These are phyloP conservation scores for Entelexis sorbosivorans DNA, from an alignment of 1,139 yeast genomes.

Conservation along the genomic window DNA sequence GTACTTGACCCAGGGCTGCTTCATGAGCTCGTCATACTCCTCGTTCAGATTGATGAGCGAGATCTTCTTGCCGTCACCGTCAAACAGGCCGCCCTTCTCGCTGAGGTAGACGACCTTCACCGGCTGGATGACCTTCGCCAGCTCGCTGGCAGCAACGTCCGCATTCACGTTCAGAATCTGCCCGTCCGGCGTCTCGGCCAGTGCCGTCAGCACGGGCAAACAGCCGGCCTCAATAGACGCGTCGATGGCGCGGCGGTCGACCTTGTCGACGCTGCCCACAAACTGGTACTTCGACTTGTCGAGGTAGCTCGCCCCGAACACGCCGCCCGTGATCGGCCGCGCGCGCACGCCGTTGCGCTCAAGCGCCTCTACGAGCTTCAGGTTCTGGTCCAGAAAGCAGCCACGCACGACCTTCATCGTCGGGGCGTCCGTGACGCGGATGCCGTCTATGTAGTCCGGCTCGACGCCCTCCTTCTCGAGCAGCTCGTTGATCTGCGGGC, in stretches of 20 bases:
- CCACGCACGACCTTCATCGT: constrained; percentile 94
- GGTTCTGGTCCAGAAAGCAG: constrained; percentile 89
- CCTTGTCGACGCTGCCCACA: constrained; percentile 81
- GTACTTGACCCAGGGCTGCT: constrained; percentile 95
- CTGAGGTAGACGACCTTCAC: constrained; percentile 89
- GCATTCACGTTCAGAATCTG: constrained; percentile 96
- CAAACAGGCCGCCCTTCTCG: constrained; percentile 94
- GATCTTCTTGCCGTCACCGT: constrained; percentile 83
- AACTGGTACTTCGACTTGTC: constrained; percentile 84
- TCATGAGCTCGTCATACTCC: constrained; percentile 82
- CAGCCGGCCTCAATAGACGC: constrained; percentile 95
- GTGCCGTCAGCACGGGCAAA: constrained; percentile 85
- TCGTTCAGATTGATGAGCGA: constrained; percentile 88
- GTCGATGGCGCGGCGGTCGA: constrained; percentile 83
- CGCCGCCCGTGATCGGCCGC: constrained; percentile 97
- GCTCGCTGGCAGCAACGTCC: constrained; percentile 97
- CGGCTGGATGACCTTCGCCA: constrained; percentile 94
- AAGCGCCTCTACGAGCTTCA: constrained; percentile 86
- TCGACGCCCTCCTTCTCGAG: constrained; percentile 90
- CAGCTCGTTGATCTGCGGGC: constrained; percentile 93
- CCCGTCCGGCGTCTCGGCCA: constrained; percentile 94
- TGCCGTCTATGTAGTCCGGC: constrained; percentile 93
- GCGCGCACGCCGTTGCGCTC: constrained; percentile 97
- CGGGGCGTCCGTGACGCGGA: constrained; percentile 85
- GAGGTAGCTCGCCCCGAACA: constrained; percentile 83